Conservation (phyloP, 768 basidiomycete genomes). For the Rhizopogon vulgaris region DNA sequence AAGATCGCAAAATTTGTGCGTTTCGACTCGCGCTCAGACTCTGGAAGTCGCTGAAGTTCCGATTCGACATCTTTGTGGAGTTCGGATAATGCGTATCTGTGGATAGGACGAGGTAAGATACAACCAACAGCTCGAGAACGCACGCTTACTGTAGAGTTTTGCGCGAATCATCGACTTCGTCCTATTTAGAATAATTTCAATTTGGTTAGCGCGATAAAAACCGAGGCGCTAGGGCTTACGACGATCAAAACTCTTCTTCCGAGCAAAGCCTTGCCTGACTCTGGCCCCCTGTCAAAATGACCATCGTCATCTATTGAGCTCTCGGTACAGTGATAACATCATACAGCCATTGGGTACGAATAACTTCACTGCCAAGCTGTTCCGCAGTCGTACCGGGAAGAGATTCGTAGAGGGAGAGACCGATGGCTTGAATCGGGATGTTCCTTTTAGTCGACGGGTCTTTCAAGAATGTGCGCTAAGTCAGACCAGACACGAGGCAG, state of each 20-base stretch:
- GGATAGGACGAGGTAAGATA: conserved; percentile 3
- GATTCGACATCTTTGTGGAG: conserved; percentile 82
- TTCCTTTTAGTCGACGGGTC: conserved; percentile 62
- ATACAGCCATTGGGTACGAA: conserved; percentile 96
- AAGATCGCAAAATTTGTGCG: conserved; percentile 87
- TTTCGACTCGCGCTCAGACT: conserved; percentile 65
- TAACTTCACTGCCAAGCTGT: conserved; percentile 75
- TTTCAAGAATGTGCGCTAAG: conserved; percentile 79
- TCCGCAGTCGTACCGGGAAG: conserved; percentile 69
- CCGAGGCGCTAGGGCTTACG: conserved; percentile 35
- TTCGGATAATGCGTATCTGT: conserved; percentile 85
- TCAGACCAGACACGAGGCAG: background rate
- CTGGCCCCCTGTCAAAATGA: conserved; percentile 44
- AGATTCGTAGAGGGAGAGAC: conserved; percentile 91
- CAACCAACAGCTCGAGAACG: conserved; percentile 1
- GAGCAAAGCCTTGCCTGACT: conserved; percentile 62
- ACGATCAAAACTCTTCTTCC: conserved; percentile 82
- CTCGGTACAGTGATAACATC: conserved; percentile 19
- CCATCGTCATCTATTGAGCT: conserved; percentile 1
- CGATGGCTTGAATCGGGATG: conserved; percentile 93
- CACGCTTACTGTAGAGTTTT: conserved; percentile 77
- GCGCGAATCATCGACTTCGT: conserved; percentile 84
- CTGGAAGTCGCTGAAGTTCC: conserved; percentile 58
- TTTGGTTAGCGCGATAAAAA: conserved; percentile 10
- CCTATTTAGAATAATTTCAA: conserved; percentile 35